Base-by-base conservation (phyloP, 768 basidiomycete species). In the Pisolithus microcarpus region DNA sequence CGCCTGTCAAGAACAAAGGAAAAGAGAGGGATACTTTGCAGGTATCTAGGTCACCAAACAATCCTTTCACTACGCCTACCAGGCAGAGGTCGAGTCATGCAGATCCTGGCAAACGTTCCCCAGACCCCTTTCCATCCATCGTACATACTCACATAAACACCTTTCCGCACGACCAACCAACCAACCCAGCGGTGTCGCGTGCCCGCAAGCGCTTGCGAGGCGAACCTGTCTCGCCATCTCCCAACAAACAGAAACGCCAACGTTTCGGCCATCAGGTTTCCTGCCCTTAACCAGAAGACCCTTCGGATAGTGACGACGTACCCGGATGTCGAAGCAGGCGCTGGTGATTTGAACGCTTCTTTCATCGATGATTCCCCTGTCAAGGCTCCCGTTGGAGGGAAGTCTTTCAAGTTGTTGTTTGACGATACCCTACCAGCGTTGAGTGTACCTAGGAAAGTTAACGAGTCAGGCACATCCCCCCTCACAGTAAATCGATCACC, bases 201-300 rank as follows among this genome's bases (percentile, higher is more conserved):
- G 88, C 88, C 19, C 79, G 87, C 36, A 91, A 91, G 64, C 82
- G 88, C 50, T 74, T 91, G 16, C 80, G 88, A 30, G 88, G 88
- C 24, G 88, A 91, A 60, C 82, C 82, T 1, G 87, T 91, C 2
- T 90, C 88, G 0, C 88, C 88, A 4, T 87, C 88, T 16, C 88
- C 88, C 4, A 79, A 76, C 61, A 89, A 88, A 64, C 80, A 80
- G 61, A 90, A 89, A 64, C 78, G 84, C 52, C 75, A 75, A 61
- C 84, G 85, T 38, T 62, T 80, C 47, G 62, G 64, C 36, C 71
- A 77, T 5, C 74, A 75, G 30, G 64, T 75, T 38, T 63, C n/a
- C 73, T 16, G 71, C 77, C 53, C 58, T 73, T 38, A 66, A 40
- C 55, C 61, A 37, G 65, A 57, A 5, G 58, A 65, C 45, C 57